phyloP scores from a whole-genome alignment of 2,329 filamentous ascomycete genomes.

The Gyromitra esculenta region DNA sequence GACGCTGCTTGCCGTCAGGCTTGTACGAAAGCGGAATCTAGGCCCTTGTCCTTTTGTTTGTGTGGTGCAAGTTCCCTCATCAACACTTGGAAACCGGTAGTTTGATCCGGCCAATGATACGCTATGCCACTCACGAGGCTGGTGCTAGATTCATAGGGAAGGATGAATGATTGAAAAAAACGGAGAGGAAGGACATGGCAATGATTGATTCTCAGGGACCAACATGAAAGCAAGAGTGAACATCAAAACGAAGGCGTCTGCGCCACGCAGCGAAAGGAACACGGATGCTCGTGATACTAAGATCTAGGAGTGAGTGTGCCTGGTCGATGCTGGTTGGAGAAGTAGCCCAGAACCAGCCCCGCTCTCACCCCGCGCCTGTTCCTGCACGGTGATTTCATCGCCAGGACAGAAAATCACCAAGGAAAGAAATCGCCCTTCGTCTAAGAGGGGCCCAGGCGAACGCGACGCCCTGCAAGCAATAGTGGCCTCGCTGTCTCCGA shows the following conservation, averaged over 20 bases:
- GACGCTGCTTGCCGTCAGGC: constrained; percentile 36
- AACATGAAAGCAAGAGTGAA: constrained; percentile 5
- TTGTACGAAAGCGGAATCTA: constrained; percentile 40
- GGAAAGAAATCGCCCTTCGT: constrained; percentile 40
- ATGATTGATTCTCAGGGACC: constrained; percentile 14
- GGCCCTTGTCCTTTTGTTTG: constrained; percentile 41
- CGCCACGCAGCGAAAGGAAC: constrained; percentile 39
- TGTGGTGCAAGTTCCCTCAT: constrained; percentile 33
- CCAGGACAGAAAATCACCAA: constrained; percentile 47
- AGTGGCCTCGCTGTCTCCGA: constrained; percentile 35
- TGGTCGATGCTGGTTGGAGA: constrained; percentile 30
- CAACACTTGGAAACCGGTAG: constrained; percentile 39
- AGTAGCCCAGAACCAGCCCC: constrained; percentile 41
- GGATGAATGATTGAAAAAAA: constrained; percentile 2
- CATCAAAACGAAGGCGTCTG: constrained; percentile 17
- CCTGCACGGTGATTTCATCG: constrained; percentile 53
- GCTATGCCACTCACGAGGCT: constrained; percentile 24
- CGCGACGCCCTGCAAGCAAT: constrained; percentile 44
- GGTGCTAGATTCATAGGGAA: constrained; percentile 18
- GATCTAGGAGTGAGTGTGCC: constrained; percentile 28
- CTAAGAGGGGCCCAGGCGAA: constrained; percentile 42
- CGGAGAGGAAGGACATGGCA: constrained; percentile 1
- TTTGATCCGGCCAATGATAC: constrained; percentile 44
- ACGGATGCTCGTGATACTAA: constrained; percentile 16
- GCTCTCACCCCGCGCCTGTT: constrained; percentile 53